Evolutionary conservation across 495 filamentous ascomycete genomes (phyloP).

Genomic region (Lasiosphaeria hispida): DNA sequence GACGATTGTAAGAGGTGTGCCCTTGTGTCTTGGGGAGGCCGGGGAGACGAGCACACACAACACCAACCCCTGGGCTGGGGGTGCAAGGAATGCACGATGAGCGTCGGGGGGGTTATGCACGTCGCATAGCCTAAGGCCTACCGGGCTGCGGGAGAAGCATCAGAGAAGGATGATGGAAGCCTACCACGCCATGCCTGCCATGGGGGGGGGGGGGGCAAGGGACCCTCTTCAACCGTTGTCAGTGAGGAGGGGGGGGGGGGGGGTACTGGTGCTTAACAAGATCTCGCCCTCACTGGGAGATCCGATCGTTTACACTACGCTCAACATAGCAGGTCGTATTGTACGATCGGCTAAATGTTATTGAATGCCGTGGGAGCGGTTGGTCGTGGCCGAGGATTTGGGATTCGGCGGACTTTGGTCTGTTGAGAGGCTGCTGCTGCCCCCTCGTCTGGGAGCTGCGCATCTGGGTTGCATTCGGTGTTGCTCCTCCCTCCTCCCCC

Average conservation of each 20-base stretch:
- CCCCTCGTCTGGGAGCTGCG: background rate
- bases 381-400: too few species aligned
- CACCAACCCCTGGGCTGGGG: too few species aligned
- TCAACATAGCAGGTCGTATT: too few species aligned
- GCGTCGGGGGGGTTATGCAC: constrained; percentile 6
- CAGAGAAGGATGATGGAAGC: constrained; percentile 20
- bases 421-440: background rate
- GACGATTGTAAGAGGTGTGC: too few species aligned
- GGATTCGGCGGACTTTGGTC: too few species aligned
- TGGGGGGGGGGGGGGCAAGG: too few species aligned
- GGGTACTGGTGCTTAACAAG: background rate
- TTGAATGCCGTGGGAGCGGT: too few species aligned
- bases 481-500: background rate
- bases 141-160: constrained; percentile 21
- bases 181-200: background rate
- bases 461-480: background rate
- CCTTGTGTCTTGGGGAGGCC: too few species aligned
- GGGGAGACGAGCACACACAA: too few species aligned
- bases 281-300: too few species aligned
- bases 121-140: background rate
- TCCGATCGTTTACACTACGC: too few species aligned
- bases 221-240: constrained; percentile 1
- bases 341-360: too few species aligned
- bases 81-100: constrained; percentile 2
- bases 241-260: background rate